Conservation (phyloP, 345 rosid genomes). For the Chamaenerion angustifolium region DNA sequence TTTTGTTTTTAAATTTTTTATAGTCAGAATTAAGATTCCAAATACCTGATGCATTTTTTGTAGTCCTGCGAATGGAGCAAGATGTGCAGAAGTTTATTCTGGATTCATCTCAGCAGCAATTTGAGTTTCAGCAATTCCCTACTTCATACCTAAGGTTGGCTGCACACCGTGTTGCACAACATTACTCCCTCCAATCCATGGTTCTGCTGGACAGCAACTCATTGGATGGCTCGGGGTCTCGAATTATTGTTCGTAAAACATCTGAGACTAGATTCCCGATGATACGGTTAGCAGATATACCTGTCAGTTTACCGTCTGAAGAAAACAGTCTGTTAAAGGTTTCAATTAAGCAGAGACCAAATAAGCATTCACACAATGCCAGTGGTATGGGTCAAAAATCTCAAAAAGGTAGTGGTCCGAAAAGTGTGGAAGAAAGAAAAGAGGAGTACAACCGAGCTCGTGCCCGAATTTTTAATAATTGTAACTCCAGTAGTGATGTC, state of each 20-base stretch:
- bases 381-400: constrained; percentile 28
- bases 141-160: constrained; percentile 71
- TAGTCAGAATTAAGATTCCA: too few relatives aligned
- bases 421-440: constrained; percentile 77
- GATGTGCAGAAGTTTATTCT: constrained; percentile 56
- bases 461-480: constrained; percentile 54
- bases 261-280: constrained; percentile 41
- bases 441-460: constrained; percentile 77
- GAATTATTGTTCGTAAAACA: constrained; percentile 60
- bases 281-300: constrained; percentile 63
- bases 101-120: constrained; percentile 46
- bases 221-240: constrained; percentile 55
- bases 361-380: constrained; percentile 23
- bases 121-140: constrained; percentile 71
- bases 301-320: constrained; percentile 49
- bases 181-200: constrained; percentile 70
- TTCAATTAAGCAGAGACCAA: constrained; percentile 73
- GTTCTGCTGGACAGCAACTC: constrained; percentile 51
- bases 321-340: constrained; percentile 41
- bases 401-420: constrained; percentile 29
- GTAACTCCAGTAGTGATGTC: constrained; percentile 19
- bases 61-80: constrained; percentile 77
- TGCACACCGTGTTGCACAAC: constrained; percentile 82
- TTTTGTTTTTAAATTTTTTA: too few relatives aligned
- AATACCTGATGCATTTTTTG: constrained; percentile 3